Conservation (phyloP, 192 early-diverging fungal genomes). For the Coemansia sp. region DNA sequence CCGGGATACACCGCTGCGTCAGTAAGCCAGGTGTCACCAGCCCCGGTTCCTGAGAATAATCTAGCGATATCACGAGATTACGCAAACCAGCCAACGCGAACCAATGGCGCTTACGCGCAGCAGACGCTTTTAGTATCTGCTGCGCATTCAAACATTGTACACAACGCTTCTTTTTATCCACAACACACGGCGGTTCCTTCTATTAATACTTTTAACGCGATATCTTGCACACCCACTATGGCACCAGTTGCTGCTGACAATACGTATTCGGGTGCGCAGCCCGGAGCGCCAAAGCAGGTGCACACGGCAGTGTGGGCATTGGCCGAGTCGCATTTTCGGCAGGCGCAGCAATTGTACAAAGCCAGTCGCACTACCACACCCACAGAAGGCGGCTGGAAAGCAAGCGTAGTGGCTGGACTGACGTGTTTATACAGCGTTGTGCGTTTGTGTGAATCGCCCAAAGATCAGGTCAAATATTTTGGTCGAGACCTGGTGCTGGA, state of each 20-base stretch:
- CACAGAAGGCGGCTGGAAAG: conserved; percentile 10
- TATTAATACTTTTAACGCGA: neutral
- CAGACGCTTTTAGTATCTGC: neutral
- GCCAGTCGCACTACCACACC: neutral
- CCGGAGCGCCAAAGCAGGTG: conserved; percentile 4
- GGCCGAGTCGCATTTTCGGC: conserved; percentile 37
- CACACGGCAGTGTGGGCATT: conserved; percentile 31
- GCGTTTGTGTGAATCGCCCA: conserved; percentile 20
- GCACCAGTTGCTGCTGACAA: neutral
- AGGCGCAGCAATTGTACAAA: conserved; percentile 21
- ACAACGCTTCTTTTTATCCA: neutral
- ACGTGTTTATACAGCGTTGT: conserved; percentile 39
- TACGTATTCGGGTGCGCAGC: neutral
- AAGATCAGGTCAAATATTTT: conserved; percentile 11
- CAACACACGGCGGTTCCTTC: neutral
- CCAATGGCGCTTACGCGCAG: conserved; percentile 8
- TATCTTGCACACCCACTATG: conserved; percentile 5
- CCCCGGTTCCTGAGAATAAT: conserved; percentile 3
- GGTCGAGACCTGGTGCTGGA: conserved; percentile 7
- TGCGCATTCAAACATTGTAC: conserved; percentile 1
- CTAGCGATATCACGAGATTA: conserved; percentile 1
- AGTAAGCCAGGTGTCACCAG: neutral
- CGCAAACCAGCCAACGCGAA: conserved; percentile 1
- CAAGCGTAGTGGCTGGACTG: conserved; percentile 19
- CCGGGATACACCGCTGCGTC: neutral